Base-by-base conservation (phyloP, 441 rosid species). In the Macaranga tanarius region DNA sequence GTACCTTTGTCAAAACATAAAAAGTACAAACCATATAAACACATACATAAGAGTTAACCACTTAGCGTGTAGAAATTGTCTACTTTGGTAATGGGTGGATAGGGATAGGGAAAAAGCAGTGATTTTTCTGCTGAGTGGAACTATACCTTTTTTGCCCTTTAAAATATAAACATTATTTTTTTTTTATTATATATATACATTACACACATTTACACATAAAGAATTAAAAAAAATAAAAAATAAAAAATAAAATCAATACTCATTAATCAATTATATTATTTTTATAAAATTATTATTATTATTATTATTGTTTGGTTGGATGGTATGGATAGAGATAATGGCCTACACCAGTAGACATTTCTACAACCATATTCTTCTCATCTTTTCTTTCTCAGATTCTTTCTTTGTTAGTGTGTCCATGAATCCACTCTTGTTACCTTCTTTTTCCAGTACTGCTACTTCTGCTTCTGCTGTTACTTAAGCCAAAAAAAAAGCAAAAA, bases 271-370 rank as follows among this genome's bases (percentile, higher is more conserved):
- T 26, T 23, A 47, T 47, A 47, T 47, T 58, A 26, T 78, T 74
- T 28, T 74, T 17, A 47, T 16, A 2, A 52, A 66, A 62, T 52
- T 31, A 26, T 23, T n/a, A 51, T 22, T 51, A 38, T 48, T 26
- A n/a, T 63, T 72, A 40, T 54, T 76, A 34, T 10, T 55, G 64
- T 72, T 23, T 57, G 52, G 62, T 73, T 63, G 64, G 65, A 57
- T 62, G 73, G 64, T 23, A 71, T 78, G 83, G 89, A 89, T 78
- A 78, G 78, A 76, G 88, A 89, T 81, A 84, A 87, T 85, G 87
- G 83, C 73, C 74, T 59, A 65, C 80, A 84, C 82, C 60, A 85
- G 87, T 82, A 80, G 85, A 87, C 95, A 88, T 83, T 80, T 77
- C 82, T 72, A 75, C 80, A 84, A 71, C 88, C 88, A 76, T 81